Evolutionary conservation across 164 flowering plant species (phyloP).

Genomic region (Nelumbo lutea): DNA sequence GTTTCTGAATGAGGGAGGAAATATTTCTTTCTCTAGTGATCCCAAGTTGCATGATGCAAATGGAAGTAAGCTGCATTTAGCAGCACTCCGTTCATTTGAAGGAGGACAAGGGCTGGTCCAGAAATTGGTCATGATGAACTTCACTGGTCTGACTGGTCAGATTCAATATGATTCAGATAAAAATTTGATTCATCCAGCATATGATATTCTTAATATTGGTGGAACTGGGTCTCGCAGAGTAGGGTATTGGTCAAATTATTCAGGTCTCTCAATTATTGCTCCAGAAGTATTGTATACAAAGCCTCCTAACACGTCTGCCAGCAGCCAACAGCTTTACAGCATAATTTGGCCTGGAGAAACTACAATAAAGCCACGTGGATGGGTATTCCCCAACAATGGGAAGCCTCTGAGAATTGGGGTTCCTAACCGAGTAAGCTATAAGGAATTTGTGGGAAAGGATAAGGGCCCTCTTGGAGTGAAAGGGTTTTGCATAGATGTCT

Average conservation of each 20-base stretch:
- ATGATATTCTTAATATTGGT: conserved; percentile 63
- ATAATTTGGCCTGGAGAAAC: conserved; percentile 89
- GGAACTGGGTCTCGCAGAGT: conserved; percentile 52
- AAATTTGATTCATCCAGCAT: conserved; percentile 54
- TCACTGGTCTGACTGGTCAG: conserved; percentile 66
- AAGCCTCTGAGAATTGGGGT: conserved; percentile 66
- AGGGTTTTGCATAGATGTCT: conserved; percentile 82
- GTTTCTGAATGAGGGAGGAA: conserved; percentile 51
- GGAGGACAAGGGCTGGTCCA: conserved; percentile 58
- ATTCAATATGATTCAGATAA: conserved; percentile 58
- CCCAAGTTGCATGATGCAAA: conserved; percentile 38
- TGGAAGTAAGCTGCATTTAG: conserved; percentile 38
- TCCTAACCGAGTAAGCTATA: conserved; percentile 64
- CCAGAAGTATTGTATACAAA: conserved; percentile 62
- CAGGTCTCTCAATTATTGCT: conserved; percentile 58
- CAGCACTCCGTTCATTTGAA: conserved; percentile 45
- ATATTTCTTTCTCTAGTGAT: conserved; percentile 54
- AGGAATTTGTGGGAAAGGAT: conserved; percentile 57
- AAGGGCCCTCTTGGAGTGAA: conserved; percentile 40
- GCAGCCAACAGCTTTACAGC: conserved; percentile 48
- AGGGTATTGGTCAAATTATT: conserved; percentile 88
- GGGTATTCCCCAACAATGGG: conserved; percentile 94
- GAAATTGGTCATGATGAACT: conserved; percentile 37
- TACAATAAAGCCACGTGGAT: conserved; percentile 58
- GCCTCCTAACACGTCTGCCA: conserved; percentile 44